Base-by-base conservation (phyloP, 2,329 filamentous ascomycete genomes). In the Aspergillus chevalieri region DNA sequence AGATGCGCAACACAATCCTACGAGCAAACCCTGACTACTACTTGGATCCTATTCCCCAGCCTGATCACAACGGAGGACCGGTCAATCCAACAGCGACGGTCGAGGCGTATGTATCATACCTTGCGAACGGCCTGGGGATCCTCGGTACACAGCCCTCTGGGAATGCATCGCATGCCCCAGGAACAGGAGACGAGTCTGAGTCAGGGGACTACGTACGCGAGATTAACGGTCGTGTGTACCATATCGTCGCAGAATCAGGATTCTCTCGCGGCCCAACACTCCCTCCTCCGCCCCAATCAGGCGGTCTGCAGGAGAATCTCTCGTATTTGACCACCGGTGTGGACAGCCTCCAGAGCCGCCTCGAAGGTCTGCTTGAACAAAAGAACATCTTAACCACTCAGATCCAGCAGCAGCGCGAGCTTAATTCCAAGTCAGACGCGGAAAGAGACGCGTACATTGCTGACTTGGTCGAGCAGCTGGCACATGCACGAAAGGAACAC, bases 321-420 rank as follows among this genome's bases (percentile, higher is more conserved):
- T 76, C 79, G 19, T 87, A 85, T 17, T 94, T 97, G 66, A 85
- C 84, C 14, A 75, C 81, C 7, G 89, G 88, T 61, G 83, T 97
- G 1, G 85, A 90, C 60, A 86, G 83, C 72, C 74, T 96, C 4
- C 89, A 90, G 63, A 77, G 78, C 38, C 86, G 89, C 51, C 81
- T 89, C n/a, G 86, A 84, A 15, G 81, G 81, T 17, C 75, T 96
- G 33, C 85, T 88, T 53, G 88, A 95, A 59, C 91, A 97, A 65
- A 94, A 95, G 65, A 82, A 83, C 44, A 91, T 95, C 19, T 78
- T 97, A 7, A 86, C 92, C 62, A 83, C 90, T 41, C 91, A 97
- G 67, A 92, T 96, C 62, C 92, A 95, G 72, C 91, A 97, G 66
- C 92, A 97, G 70, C 86, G 91, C 51, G 89, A 95, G 63, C 79